A percentile compares a stretch with the other conserved stretches of the same genome.
phyloP scores from a whole-genome alignment of 768 basidiomycete genomes.

The Porpolomopsis calyptriformis region DNA sequence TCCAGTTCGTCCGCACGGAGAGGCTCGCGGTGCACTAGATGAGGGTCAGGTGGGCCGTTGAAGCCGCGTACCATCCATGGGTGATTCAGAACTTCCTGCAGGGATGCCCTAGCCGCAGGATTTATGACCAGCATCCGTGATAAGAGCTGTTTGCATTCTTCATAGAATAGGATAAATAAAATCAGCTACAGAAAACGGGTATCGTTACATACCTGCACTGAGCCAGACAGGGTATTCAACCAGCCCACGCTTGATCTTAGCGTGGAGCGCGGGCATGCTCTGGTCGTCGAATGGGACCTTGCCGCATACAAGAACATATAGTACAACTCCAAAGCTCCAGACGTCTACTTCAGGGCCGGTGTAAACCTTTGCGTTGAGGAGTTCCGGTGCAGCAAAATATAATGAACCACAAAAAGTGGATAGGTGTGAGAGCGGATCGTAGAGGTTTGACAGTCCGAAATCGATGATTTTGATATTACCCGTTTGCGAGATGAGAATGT shows the following conservation, averaged over 20 bases:
- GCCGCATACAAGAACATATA: slow-evolving; percentile 95
- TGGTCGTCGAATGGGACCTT: slow-evolving; percentile 99
- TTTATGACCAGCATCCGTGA: slow-evolving; percentile 95
- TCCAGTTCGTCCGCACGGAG: slow-evolving; percentile 85
- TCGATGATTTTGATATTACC: slow-evolving; percentile 99
- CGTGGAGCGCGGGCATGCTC: slow-evolving; percentile 97
- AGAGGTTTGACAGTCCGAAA: slow-evolving; percentile 95
- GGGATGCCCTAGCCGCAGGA: slow-evolving; percentile 70
- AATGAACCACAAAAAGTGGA: slow-evolving; percentile 95
- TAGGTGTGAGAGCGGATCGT: slow-evolving; percentile 69
- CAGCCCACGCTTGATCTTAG: slow-evolving; percentile 95
- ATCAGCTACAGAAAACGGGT: no score
- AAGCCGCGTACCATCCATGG: slow-evolving; percentile 91
- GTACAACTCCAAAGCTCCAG: slow-evolving; percentile 97
- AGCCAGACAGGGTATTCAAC: slow-evolving; percentile 98
- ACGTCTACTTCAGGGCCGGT: slow-evolving; percentile 97
- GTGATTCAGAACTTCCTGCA: slow-evolving; percentile 77
- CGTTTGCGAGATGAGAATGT: slow-evolving; percentile 95
- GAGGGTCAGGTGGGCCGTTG: slow-evolving; percentile 65
- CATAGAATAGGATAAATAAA: no score
- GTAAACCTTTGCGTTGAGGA: slow-evolving; percentile 93
- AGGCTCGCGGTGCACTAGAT: slow-evolving; percentile 83
- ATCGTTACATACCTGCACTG: slow-evolving; percentile 64
- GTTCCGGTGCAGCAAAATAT: slow-evolving; percentile 96
- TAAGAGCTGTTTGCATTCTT: slow-evolving; percentile 91